Evolutionary conservation across 164 flowering plant species (phyloP).

Genomic region (Amborella trichopoda): DNA sequence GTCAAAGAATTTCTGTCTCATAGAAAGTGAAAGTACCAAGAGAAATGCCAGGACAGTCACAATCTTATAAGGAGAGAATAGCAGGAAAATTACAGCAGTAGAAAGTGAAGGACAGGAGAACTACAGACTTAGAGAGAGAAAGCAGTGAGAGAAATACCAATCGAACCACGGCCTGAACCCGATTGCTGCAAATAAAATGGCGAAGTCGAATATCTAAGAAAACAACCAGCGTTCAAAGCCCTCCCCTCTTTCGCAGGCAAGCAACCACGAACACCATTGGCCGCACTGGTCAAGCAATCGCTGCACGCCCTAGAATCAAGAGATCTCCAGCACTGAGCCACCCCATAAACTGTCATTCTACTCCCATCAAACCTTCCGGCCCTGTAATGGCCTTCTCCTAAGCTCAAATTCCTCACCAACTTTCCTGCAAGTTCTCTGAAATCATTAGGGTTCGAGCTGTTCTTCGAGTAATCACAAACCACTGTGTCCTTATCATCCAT

Average conservation of each 20-base stretch:
- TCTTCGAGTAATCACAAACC: conserved; percentile 5
- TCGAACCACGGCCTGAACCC: background rate
- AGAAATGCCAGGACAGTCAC: too few relatives aligned
- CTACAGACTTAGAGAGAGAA: background rate
- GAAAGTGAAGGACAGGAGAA: too few relatives aligned
- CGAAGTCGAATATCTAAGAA: conserved; percentile 6
- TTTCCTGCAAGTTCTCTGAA: background rate
- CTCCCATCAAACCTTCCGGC: background rate
- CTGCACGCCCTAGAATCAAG: conserved; percentile 2
- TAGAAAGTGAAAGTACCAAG: too few relatives aligned
- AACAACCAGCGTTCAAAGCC: conserved; percentile 6
- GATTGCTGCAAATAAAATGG: background rate
- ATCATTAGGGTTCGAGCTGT: background rate
- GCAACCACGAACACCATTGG: conserved; percentile 3
- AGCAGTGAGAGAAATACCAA: conserved; percentile 2
- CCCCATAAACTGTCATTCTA: conserved; percentile 3
- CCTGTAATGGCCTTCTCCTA: background rate
- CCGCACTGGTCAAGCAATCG: conserved; percentile 6
- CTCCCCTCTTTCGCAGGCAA: conserved; percentile 8
- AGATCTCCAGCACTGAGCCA: conserved; percentile 12
- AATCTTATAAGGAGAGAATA: too few relatives aligned
- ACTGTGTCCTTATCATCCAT: background rate
- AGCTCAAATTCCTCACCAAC: conserved; percentile 7
- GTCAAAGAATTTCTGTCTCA: too few relatives aligned
- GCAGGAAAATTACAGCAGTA: too few relatives aligned